A percentile compares a stretch with the other conserved stretches of the same genome.
These are phyloP conservation scores for sweet orange (Citrus sinensis) DNA, from an alignment of 345 rosid genomes.

Conservation along the genomic window DNA sequence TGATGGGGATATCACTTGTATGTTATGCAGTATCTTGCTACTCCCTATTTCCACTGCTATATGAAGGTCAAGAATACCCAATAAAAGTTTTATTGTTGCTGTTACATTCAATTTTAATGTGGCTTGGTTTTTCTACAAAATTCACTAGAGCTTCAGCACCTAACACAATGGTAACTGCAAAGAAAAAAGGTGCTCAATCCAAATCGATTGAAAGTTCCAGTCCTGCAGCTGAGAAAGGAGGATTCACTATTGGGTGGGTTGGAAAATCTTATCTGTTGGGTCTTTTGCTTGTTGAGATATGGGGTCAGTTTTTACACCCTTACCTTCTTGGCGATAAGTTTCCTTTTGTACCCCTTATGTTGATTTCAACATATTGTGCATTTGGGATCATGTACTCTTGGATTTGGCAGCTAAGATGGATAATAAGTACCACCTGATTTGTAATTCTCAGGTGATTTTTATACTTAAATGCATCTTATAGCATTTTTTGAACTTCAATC, in stretches of 20 bases:
- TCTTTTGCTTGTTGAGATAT: conserved; percentile 59
- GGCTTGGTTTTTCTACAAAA: conserved; percentile 49
- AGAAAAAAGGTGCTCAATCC: conserved; percentile 16
- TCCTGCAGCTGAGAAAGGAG: conserved; percentile 21
- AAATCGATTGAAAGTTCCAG: neutral
- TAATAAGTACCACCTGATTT: conserved; percentile 21
- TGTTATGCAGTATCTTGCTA: conserved; percentile 69
- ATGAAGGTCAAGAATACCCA: conserved; percentile 76
- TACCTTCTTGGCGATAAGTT: conserved; percentile 57
- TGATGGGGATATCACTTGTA: conserved; percentile 6
- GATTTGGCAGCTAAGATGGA: conserved; percentile 74
- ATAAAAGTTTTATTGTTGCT: conserved; percentile 70
- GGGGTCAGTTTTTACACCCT: conserved; percentile 72
- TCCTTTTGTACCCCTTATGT: conserved; percentile 76
- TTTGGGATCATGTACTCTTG: conserved; percentile 68
- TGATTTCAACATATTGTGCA: conserved; percentile 71
- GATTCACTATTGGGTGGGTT: conserved; percentile 45
- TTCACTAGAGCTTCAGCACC: conserved; percentile 14
- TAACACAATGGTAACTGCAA: conserved; percentile 6
- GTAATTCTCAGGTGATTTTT: neutral
- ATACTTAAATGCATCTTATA: neutral
- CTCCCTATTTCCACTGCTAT: conserved; percentile 83
- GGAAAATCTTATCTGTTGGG: conserved; percentile 56
- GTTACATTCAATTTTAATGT: conserved; percentile 49
- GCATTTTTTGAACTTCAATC: neutral